These are phyloP conservation scores for Eimeria brunetti DNA, from an alignment of 169 alveolate species.

Conservation along the genomic window DNA sequence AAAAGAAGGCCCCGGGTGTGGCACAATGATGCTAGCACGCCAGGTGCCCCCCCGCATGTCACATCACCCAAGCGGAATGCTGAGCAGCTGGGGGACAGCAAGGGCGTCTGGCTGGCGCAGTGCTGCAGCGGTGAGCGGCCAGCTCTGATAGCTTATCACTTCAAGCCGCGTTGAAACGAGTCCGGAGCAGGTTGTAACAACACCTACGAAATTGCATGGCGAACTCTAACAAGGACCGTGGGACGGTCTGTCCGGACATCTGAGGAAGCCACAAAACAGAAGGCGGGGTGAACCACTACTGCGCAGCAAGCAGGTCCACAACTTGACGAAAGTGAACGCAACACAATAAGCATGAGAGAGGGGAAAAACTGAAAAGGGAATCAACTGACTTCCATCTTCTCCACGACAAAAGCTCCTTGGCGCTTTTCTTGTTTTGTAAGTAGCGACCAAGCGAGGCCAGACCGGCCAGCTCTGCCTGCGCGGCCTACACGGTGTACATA, in stretches of 20 bases:
- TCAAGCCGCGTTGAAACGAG: neutral
- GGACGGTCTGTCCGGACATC: slow-evolving; percentile 63
- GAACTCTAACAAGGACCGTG: slow-evolving; percentile 47
- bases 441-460: slow-evolving; percentile 93
- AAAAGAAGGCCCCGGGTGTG: neutral
- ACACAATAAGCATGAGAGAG: neutral
- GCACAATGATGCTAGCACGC: neutral
- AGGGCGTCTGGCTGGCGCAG: neutral
- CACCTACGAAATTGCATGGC: slow-evolving; percentile 71
- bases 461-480: slow-evolving; percentile 95
- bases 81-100: neutral
- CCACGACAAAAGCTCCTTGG: slow-evolving; percentile 77
- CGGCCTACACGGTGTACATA: slow-evolving; percentile 96
- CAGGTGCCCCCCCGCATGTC: neutral
- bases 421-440: slow-evolving; percentile 91
- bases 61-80: neutral
- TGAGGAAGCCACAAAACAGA: slow-evolving; percentile 15
- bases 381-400: slow-evolving; percentile 67
- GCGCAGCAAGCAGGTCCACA: neutral
- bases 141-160: neutral
- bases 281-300: neutral
- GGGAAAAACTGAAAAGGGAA: neutral
- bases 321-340: neutral
- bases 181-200: neutral
- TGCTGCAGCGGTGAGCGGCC: neutral